Evolutionary conservation across 1,284 basidiomycete species (phyloP).

Genomic region (Papiliotrema fonsecae): DNA sequence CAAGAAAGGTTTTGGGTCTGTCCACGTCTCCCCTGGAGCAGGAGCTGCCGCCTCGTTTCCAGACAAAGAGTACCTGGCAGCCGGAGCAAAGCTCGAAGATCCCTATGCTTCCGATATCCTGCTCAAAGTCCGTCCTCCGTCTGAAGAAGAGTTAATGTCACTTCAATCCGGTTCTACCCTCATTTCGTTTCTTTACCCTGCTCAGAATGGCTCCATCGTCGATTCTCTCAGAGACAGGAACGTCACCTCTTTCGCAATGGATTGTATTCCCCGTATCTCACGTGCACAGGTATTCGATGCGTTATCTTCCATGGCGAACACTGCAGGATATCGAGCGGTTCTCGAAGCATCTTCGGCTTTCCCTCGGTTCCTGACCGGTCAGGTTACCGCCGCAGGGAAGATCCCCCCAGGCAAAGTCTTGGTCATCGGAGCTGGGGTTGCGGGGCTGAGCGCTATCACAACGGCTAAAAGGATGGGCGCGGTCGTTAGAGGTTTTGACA

Average conservation of each 20-base stretch:
- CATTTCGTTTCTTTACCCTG: conserved; percentile 77
- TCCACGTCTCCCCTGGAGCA: conserved; percentile 67
- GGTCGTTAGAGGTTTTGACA: conserved; percentile 79
- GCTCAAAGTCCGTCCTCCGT: conserved; percentile 66
- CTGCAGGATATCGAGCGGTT: conserved; percentile 79
- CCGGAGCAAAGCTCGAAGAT: conserved; percentile 67
- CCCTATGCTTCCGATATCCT: conserved; percentile 63
- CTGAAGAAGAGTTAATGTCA: conserved; percentile 52
- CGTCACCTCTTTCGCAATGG: conserved; percentile 71
- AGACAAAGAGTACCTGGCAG: conserved; percentile 68
- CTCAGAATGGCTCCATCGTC: conserved; percentile 68
- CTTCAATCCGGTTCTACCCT: conserved; percentile 68
- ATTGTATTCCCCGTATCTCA: conserved; percentile 80
- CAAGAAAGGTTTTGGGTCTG: conserved; percentile 71
- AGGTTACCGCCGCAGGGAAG: conserved; percentile 73
- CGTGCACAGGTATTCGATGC: conserved; percentile 81
- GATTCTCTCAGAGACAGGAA: conserved; percentile 60
- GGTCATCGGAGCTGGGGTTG: conserved; percentile 79
- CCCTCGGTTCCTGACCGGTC: conserved; percentile 77
- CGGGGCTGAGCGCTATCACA: conserved; percentile 75
- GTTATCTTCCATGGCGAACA: conserved; percentile 84
- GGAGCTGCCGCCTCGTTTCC: conserved; percentile 68
- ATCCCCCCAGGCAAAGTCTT: conserved; percentile 79
- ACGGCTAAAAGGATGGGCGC: conserved; percentile 73
- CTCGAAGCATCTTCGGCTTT: conserved; percentile 80